These are phyloP conservation scores for Mangifera indica DNA, from an alignment of 345 rosid genomes.

Conservation along the genomic window DNA sequence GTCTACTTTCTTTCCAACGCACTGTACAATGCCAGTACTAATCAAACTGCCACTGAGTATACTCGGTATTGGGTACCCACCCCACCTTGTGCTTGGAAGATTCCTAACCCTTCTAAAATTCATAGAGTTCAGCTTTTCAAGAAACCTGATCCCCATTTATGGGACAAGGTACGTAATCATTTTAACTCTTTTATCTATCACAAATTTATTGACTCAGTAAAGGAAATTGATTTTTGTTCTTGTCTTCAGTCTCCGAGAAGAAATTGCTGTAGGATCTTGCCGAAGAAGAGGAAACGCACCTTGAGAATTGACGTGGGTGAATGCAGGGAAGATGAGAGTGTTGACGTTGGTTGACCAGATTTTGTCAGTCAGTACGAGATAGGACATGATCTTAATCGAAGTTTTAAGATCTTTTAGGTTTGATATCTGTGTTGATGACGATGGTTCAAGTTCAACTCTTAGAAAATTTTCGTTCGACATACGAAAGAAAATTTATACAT, in stretches of 20 bases:
- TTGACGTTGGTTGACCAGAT: slow-evolving; percentile 29
- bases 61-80: slow-evolving; percentile 17
- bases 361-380: no score
- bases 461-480: not conserved
- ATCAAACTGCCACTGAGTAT: slow-evolving; percentile 49
- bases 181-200: not conserved
- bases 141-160: slow-evolving; percentile 39
- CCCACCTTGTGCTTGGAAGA: slow-evolving; percentile 47
- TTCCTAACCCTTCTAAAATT: slow-evolving; percentile 33
- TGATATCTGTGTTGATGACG: no score
- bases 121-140: slow-evolving; percentile 39
- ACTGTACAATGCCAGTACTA: slow-evolving; percentile 11
- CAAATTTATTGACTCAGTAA: no score
- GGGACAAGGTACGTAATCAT: slow-evolving; percentile 45
- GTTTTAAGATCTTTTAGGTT: no score
- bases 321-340: slow-evolving; percentile 44
- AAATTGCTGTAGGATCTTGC: slow-evolving; percentile 52
- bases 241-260: slow-evolving; percentile 53
- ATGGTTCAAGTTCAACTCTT: no score
- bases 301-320: slow-evolving; percentile 45
- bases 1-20: slow-evolving; percentile 47
- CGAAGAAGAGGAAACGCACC: slow-evolving; percentile 29
- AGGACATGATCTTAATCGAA: no score
- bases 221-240: no score
- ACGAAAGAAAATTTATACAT: not conserved